Percentiles rank a stretch among this genome's conserved stretches.
Conservation (phyloP, 31 red algal genomes). For the Asparagopsis taxiformis region DNA sequence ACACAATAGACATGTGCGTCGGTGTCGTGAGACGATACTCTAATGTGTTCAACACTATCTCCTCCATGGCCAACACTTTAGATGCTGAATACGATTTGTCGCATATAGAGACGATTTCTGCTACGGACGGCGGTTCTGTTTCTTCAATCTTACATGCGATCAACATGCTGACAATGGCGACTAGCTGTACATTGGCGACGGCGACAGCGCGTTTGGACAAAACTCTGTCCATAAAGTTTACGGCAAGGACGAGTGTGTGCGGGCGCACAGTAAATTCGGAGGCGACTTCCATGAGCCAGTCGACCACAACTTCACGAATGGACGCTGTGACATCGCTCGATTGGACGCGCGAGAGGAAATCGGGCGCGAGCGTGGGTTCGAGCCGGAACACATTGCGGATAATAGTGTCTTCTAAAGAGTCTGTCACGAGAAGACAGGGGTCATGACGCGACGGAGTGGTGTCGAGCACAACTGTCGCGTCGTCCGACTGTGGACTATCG, state of each 20-base stretch:
- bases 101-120: conserved; percentile 66
- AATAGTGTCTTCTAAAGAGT: too few relatives aligned
- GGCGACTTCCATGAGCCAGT: conserved; percentile 88
- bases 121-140: conserved; percentile 44
- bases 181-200: conserved; percentile 51
- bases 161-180: conserved; percentile 79
- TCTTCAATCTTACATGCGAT: conserved; percentile 87
- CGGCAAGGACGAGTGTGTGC: conserved; percentile 61
- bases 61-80: conserved; percentile 28
- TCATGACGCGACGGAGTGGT: too few relatives aligned
- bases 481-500: too few relatives aligned
- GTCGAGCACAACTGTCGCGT: too few relatives aligned
- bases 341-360: too few relatives aligned
- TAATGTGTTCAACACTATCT: conserved; percentile 8
- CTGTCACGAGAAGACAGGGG: too few relatives aligned
- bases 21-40: conserved; percentile 23
- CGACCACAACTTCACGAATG: conserved; percentile 79
- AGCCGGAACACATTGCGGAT: too few relatives aligned
- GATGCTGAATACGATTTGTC: background rate
- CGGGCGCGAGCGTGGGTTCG: too few relatives aligned
- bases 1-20: conserved; percentile 13
- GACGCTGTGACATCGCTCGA: background rate
- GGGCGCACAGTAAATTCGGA: conserved; percentile 43
- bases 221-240: conserved; percentile 73
- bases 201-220: conserved; percentile 4